Conservation (phyloP, 257 asterid species). For the Thymus quinquecostatus region DNA sequence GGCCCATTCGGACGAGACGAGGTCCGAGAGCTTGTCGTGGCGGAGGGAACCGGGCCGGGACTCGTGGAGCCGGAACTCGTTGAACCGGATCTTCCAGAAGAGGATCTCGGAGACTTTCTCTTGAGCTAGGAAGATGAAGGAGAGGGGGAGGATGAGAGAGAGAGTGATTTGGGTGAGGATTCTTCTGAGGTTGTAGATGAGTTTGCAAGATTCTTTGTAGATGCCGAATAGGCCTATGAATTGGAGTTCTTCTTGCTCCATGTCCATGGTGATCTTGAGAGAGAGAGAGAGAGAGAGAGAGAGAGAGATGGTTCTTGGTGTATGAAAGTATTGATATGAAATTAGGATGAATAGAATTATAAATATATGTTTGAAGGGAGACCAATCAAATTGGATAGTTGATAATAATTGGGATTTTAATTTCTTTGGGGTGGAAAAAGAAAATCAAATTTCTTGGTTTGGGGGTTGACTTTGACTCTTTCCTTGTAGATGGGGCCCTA, state of each 20-base stretch:
- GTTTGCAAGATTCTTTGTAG: slow-evolving; percentile 53
- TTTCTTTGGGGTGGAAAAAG: neutral
- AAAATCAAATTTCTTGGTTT: no score
- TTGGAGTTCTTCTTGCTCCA: slow-evolving; percentile 70
- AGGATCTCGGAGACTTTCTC: slow-evolving; percentile 40
- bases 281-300: neutral
- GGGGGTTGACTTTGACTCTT: neutral
- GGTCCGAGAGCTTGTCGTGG: slow-evolving; percentile 29
- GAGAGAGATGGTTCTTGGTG: neutral
- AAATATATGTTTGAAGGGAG: neutral
- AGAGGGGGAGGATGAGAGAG: slow-evolving; percentile 61
- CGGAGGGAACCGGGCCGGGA: neutral
- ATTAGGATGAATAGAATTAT: neutral
- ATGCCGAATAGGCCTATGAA: slow-evolving; percentile 58
- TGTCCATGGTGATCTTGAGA: slow-evolving; percentile 47
- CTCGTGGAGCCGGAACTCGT: slow-evolving; percentile 17
- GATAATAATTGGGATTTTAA: neutral
- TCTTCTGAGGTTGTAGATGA: slow-evolving; percentile 47
- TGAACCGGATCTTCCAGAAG: slow-evolving; percentile 36
- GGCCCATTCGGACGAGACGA: slow-evolving; percentile 37
- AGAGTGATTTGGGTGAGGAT: slow-evolving; percentile 62
- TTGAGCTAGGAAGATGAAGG: slow-evolving; percentile 61
- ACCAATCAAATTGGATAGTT: neutral
- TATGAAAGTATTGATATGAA: neutral
- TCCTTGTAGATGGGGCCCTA: neutral